A percentile compares a stretch with the other conserved stretches of the same genome.
Conservation (phyloP, 2,329 filamentous ascomycete genomes). For the Calonectria multiphialidica region DNA sequence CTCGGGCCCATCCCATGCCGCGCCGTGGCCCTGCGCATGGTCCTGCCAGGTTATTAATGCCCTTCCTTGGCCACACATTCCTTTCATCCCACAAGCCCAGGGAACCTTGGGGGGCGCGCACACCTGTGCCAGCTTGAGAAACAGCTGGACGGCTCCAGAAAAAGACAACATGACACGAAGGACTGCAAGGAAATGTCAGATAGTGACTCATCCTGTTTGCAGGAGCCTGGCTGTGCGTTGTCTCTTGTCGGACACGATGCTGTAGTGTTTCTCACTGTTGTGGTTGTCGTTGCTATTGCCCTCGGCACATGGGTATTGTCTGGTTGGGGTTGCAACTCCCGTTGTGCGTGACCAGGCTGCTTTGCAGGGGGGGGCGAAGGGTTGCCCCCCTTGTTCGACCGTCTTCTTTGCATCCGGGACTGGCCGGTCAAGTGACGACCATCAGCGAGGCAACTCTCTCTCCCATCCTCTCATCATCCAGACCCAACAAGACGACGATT, state of each 20-base stretch:
- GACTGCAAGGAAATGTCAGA: conserved; percentile 17
- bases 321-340: conserved; percentile 37
- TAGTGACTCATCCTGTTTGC: conserved; percentile 40
- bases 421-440: conserved; percentile 24
- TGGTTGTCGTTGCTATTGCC: conserved; percentile 33
- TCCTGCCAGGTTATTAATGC: conserved; percentile 23
- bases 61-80: conserved; percentile 39
- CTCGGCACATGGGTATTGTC: conserved; percentile 40
- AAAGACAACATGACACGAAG: conserved; percentile 11
- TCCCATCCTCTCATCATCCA: not conserved
- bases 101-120: conserved; percentile 27
- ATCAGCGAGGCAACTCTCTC: not conserved
- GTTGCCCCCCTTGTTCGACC: conserved; percentile 34
- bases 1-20: conserved; percentile 24
- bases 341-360: conserved; percentile 29
- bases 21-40: conserved; percentile 18
- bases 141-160: conserved; percentile 31
- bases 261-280: conserved; percentile 19
- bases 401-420: conserved; percentile 39
- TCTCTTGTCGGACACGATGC: conserved; percentile 16
- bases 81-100: conserved; percentile 29
- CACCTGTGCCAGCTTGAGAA: conserved; percentile 31
- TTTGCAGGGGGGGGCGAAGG: conserved; percentile 11
- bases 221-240: conserved; percentile 28
- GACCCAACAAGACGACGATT: not conserved